Percentiles rank a stretch among this genome's conserved stretches.
phyloP scores from a whole-genome alignment of 108 stramenopile species.

The Aurantiochytrium sp. region DNA sequence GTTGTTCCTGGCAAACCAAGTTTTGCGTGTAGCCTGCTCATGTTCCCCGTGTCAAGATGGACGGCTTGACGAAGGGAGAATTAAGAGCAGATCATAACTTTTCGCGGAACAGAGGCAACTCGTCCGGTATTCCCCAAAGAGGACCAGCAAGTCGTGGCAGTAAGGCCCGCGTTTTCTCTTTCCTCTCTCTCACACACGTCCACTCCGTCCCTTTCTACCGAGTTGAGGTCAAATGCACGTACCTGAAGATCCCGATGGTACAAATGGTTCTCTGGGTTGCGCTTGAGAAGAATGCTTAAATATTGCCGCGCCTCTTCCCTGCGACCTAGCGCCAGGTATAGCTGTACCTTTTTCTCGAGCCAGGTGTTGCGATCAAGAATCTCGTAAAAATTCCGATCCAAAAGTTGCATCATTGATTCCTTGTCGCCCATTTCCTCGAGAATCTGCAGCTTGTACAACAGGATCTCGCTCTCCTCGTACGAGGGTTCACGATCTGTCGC shows the following conservation, averaged over 20 bases:
- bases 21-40: neutral
- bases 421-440: slow-evolving; percentile 65
- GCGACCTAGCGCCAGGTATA: slow-evolving; percentile 60
- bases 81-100: neutral
- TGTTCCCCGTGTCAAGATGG: neutral
- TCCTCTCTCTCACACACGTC: neutral
- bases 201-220: neutral
- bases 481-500: slow-evolving; percentile 46
- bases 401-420: slow-evolving; percentile 70
- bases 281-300: slow-evolving; percentile 51
- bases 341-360: slow-evolving; percentile 56
- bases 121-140: neutral
- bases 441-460: slow-evolving; percentile 74
- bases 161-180: neutral
- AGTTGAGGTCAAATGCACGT: neutral
- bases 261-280: slow-evolving; percentile 72
- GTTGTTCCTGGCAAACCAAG: too few species aligned
- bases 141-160: slow-evolving; percentile 15
- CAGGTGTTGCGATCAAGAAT: slow-evolving; percentile 68
- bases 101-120: neutral
- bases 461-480: slow-evolving; percentile 82
- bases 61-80: neutral
- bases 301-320: slow-evolving; percentile 62
- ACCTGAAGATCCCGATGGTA: slow-evolving; percentile 82
- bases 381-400: slow-evolving; percentile 50